A percentile compares a stretch with the other conserved stretches of the same genome.
phyloP scores from a whole-genome alignment of 495 filamentous ascomycete species.

The Copromyces sp. region DNA sequence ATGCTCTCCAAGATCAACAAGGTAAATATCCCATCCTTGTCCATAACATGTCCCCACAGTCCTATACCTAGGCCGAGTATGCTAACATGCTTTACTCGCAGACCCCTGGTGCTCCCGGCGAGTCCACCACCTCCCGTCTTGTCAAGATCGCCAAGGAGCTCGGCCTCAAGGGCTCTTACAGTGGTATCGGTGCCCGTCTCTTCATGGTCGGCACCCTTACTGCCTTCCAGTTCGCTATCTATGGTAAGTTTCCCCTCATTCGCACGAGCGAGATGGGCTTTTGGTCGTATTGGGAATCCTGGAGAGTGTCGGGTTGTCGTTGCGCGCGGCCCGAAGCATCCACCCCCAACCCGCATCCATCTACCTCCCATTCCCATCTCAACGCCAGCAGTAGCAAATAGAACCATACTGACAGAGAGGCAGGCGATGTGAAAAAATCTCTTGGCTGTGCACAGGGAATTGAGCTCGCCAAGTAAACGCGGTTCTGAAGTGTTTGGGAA shows the following conservation, averaged over 20 bases:
- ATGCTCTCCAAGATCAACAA: slow-evolving; percentile 99
- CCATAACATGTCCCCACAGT: not conserved
- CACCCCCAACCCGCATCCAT: not conserved
- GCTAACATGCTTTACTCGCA: not conserved
- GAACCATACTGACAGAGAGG: not conserved
- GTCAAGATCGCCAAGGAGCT: slow-evolving; percentile 96
- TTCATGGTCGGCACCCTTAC: slow-evolving; percentile 76
- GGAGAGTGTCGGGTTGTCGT: not conserved
- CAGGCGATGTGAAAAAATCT: slow-evolving; percentile 27
- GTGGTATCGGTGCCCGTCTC: slow-evolving; percentile 87
- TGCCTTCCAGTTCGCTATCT: slow-evolving; percentile 95
- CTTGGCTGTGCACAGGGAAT: too few species aligned
- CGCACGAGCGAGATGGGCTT: not conserved
- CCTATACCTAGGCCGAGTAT: not conserved
- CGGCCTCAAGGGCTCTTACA: slow-evolving; percentile 77
- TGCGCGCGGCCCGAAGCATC: not conserved
- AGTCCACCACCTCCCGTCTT: slow-evolving; percentile 82
- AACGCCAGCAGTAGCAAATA: not conserved
- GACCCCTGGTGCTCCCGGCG: slow-evolving; percentile 90
- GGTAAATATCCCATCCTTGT: not conserved
- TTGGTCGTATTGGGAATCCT: not conserved
- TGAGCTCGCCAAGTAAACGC: too few species aligned
- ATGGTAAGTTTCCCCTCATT: slow-evolving; percentile 40
- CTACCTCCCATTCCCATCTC: not conserved
- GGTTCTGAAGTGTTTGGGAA: too few species aligned